Evolutionary conservation across 495 filamentous ascomycete genomes (phyloP).

Genomic region (Neurospora pannonica): DNA sequence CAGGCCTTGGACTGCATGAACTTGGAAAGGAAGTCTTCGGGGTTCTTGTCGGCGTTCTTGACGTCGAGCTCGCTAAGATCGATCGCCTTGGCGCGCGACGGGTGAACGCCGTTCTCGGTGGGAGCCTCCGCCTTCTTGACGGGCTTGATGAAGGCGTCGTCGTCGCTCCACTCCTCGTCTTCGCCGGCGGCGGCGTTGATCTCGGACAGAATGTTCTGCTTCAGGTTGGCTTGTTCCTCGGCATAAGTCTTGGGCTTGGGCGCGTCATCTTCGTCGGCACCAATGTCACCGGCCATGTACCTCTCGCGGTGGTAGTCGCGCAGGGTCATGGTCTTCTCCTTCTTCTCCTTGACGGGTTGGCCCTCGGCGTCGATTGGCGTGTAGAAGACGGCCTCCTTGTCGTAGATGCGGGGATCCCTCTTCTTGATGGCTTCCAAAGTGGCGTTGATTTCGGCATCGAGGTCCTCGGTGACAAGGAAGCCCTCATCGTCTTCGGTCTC

Average conservation of each 20-base stretch:
- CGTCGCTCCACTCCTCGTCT: slow-evolving; percentile 55
- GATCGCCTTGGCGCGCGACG: slow-evolving; percentile 36
- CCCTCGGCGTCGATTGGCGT: slow-evolving; percentile 47
- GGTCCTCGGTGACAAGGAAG: slow-evolving; percentile 64
- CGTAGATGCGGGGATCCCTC: slow-evolving; percentile 87
- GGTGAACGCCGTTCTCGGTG: slow-evolving; percentile 29
- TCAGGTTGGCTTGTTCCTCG: slow-evolving; percentile 77
- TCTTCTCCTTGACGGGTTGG: slow-evolving; percentile 37
- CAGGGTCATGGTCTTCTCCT: slow-evolving; percentile 78
- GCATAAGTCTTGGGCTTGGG: slow-evolving; percentile 58
- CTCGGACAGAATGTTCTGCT: slow-evolving; percentile 62
- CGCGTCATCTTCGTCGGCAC: slow-evolving; percentile 45
- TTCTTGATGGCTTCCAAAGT: slow-evolving; percentile 76
- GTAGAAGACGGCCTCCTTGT: slow-evolving; percentile 70
- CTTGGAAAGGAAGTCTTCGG: slow-evolving; percentile 80
- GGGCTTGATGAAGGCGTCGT: slow-evolving; percentile 59
- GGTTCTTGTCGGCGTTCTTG: slow-evolving; percentile 76
- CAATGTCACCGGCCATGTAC: slow-evolving; percentile 53
- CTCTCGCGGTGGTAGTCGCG: slow-evolving; percentile 86
- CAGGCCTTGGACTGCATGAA: slow-evolving; percentile 86
- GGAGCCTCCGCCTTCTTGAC: slow-evolving; percentile 38
- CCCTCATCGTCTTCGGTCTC: slow-evolving; percentile 89
- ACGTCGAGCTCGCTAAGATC: slow-evolving; percentile 52
- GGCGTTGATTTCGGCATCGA: slow-evolving; percentile 79
- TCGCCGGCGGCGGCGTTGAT: slow-evolving; percentile 57